Percentiles rank a stretch among this genome's conserved stretches.
phyloP scores from a whole-genome alignment of 2,329 filamentous ascomycete genomes.

The Fusarium buharicum region DNA sequence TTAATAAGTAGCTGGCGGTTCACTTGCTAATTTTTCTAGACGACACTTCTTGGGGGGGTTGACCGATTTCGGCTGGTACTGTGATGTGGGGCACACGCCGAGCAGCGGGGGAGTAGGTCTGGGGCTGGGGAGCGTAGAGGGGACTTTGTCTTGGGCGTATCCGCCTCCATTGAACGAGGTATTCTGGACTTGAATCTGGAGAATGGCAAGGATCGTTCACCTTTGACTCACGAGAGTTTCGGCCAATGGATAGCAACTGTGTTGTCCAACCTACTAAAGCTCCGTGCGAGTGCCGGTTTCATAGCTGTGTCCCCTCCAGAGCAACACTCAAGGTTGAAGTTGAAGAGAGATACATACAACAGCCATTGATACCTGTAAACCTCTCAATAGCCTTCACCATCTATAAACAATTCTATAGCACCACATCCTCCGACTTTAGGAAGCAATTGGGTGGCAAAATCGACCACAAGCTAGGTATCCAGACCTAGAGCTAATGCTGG shows the following conservation, averaged over 20 bases:
- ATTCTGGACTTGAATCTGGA: constrained; percentile 12
- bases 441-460: constrained; percentile 17
- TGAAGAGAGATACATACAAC: neutral
- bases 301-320: constrained; percentile 8
- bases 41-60: constrained; percentile 21
- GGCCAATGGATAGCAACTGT: constrained; percentile 24
- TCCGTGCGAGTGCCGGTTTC: constrained; percentile 11
- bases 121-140: constrained; percentile 26
- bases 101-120: constrained; percentile 37
- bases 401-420: neutral
- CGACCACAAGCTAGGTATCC: constrained; percentile 19
- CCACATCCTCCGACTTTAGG: neutral
- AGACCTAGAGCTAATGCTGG: constrained; percentile 22
- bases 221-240: constrained; percentile 31
- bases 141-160: constrained; percentile 3
- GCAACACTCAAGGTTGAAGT: neutral
- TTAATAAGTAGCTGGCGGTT: constrained; percentile 12
- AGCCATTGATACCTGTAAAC: neutral
- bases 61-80: constrained; percentile 45
- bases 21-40: constrained; percentile 39
- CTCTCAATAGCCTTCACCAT: neutral
- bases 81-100: constrained; percentile 36
- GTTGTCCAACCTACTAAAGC: constrained; percentile 24
- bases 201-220: constrained; percentile 24
- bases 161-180: neutral